These are phyloP conservation scores for Aspergillus quadrilineatus DNA, from an alignment of 2,329 filamentous ascomycete genomes.

Conservation along the genomic window DNA sequence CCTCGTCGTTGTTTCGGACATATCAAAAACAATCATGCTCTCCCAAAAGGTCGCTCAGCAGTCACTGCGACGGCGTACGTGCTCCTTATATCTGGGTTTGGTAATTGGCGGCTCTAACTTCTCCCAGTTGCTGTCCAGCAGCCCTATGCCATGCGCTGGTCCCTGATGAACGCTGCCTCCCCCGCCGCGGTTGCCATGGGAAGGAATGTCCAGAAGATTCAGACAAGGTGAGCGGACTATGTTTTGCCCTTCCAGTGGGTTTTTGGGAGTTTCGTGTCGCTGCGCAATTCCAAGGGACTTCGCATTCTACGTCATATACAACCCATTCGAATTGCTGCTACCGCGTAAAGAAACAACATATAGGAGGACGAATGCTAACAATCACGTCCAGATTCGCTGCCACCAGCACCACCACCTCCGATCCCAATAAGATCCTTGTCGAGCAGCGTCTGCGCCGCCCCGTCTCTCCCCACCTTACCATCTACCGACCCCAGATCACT, in stretches of 20 bases:
- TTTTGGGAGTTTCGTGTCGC: neutral
- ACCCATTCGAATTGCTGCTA: neutral
- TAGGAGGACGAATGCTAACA: slow-evolving; percentile 9
- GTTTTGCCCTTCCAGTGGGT: neutral
- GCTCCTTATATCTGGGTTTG: neutral
- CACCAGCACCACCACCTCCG: slow-evolving; percentile 31
- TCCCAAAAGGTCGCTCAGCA: slow-evolving; percentile 50
- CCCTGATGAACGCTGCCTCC: slow-evolving; percentile 44
- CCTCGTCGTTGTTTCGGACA: slow-evolving; percentile 8
- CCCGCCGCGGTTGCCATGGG: slow-evolving; percentile 46
- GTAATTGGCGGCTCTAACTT: slow-evolving; percentile 26
- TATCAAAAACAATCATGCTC: slow-evolving; percentile 40
- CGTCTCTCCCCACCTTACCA: slow-evolving; percentile 77
- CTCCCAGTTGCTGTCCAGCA: slow-evolving; percentile 46
- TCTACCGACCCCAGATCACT: slow-evolving; percentile 85
- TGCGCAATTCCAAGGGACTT: neutral
- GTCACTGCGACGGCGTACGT: slow-evolving; percentile 51
- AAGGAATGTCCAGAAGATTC: slow-evolving; percentile 33
- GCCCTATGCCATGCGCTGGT: slow-evolving; percentile 43
- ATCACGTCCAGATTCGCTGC: slow-evolving; percentile 29
- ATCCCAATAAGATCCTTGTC: slow-evolving; percentile 62
- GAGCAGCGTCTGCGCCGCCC: slow-evolving; percentile 79
- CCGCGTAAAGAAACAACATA: neutral
- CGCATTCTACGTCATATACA: slow-evolving; percentile 30
- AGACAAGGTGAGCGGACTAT: slow-evolving; percentile 42